phyloP scores from a whole-genome alignment of 352 stramenopile species.

The Phytophthora lateralis region DNA sequence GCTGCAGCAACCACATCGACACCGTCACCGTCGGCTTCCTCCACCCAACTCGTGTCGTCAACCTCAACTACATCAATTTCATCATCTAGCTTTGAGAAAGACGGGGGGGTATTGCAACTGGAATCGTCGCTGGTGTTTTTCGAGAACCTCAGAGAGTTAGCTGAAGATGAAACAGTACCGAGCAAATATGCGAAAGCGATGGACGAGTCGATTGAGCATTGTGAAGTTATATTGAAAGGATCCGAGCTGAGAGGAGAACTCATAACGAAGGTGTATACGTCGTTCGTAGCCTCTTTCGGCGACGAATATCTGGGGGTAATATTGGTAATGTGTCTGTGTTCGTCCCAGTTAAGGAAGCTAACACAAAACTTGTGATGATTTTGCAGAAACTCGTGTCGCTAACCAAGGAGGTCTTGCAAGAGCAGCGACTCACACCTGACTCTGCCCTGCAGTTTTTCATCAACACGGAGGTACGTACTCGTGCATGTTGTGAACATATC shows the following conservation, averaged over 20 bases:
- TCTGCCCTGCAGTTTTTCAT: slow-evolving; percentile 73
- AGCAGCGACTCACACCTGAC: slow-evolving; percentile 59
- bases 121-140: slow-evolving; percentile 55
- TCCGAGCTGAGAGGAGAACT: slow-evolving; percentile 71
- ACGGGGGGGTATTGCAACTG: slow-evolving; percentile 27
- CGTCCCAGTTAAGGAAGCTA: not conserved
- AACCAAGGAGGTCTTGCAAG: slow-evolving; percentile 67
- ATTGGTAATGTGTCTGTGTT: slow-evolving; percentile 2
- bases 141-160: slow-evolving; percentile 55
- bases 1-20: slow-evolving; percentile 12
- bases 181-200: slow-evolving; percentile 44
- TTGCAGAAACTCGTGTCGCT: slow-evolving; percentile 62
- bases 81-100: slow-evolving; percentile 59
- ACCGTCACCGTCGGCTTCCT: slow-evolving; percentile 30
- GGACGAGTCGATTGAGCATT: slow-evolving; percentile 53
- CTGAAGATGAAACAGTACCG: slow-evolving; percentile 47
- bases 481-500: not conserved
- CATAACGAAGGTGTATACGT: slow-evolving; percentile 70
- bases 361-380: not conserved
- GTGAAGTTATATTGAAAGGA: slow-evolving; percentile 69
- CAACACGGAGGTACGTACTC: slow-evolving; percentile 54
- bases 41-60: slow-evolving; percentile 32
- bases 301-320: slow-evolving; percentile 71
- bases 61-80: slow-evolving; percentile 33
- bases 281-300: slow-evolving; percentile 59